Conservation (phyloP, 2,329 filamentous ascomycete species). For the Juglanconis sp. region DNA sequence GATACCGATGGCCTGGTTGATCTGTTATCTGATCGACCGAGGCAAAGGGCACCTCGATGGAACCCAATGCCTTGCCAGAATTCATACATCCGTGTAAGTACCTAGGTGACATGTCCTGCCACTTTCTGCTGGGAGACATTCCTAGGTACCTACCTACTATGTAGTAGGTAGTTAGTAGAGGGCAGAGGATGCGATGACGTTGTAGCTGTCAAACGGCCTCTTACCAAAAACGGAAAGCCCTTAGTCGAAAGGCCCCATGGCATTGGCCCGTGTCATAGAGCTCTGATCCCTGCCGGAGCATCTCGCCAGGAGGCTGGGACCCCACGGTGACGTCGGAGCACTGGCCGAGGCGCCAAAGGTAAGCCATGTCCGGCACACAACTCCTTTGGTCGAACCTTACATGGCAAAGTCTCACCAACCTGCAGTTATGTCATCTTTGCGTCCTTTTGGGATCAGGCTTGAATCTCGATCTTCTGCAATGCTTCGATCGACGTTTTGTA, state of each 20-base stretch:
- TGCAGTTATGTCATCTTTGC: neutral
- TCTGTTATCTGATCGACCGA: neutral
- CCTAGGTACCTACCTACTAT: no score
- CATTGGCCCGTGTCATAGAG: neutral
- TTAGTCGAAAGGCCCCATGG: neutral
- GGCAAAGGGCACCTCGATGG: neutral
- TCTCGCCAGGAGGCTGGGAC: neutral
- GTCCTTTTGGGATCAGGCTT: neutral
- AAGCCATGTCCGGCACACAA: neutral
- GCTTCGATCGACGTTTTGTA: neutral
- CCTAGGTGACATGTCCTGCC: neutral
- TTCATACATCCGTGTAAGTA: neutral
- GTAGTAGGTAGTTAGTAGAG: neutral
- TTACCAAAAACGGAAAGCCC: neutral
- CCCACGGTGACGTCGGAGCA: neutral
- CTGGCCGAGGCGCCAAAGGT: neutral
- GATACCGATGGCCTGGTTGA: neutral
- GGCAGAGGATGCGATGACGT: neutral
- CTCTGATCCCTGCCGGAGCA: constrained; percentile 1
- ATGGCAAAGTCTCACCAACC: neutral
- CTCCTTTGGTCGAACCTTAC: neutral
- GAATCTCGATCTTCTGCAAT: neutral
- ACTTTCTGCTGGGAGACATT: neutral
- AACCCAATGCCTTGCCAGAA: neutral
- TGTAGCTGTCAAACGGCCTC: neutral